phyloP scores from a whole-genome alignment of 2,329 filamentous ascomycete genomes.

The Aspergillus sp. region DNA sequence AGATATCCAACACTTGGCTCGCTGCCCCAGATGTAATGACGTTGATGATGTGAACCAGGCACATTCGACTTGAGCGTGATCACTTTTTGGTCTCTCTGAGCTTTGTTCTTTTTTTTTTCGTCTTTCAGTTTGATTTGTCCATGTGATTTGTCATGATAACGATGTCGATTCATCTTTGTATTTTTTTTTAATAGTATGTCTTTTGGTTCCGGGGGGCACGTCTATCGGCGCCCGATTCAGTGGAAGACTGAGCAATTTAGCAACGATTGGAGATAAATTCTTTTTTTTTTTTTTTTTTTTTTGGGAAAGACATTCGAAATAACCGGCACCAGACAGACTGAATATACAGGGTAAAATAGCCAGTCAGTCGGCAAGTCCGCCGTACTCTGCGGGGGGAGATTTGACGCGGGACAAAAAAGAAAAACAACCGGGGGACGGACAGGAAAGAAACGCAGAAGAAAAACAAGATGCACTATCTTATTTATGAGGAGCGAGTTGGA shows the following conservation, averaged over 20 bases:
- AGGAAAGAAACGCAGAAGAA: not conserved
- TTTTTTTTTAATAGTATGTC: constrained; percentile 3
- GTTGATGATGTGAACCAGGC: constrained; percentile 44
- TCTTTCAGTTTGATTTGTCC: constrained; percentile 3
- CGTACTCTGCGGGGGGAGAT: not conserved
- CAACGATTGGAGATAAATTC: not conserved
- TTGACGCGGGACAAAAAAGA: not conserved
- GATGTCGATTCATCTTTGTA: not conserved
- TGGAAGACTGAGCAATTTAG: not conserved
- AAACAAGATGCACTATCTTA: constrained; percentile 8
- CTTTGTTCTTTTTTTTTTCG: not conserved
- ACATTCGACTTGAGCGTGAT: constrained; percentile 15
- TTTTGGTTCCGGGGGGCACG: not conserved
- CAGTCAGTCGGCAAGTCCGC: not conserved
- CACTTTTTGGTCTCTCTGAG: constrained; percentile 1
- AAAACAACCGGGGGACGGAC: not conserved
- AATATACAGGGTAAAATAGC: not conserved
- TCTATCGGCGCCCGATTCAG: not conserved
- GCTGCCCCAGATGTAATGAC: constrained; percentile 49
- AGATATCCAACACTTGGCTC: constrained; percentile 27
- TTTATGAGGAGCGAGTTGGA: constrained; percentile 15
- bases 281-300: not conserved
- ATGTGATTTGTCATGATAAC: not conserved
- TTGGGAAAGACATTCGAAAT: not conserved
- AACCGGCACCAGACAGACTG: not conserved